phyloP scores from a whole-genome alignment of 106 monocot species.

The Allium sativum region DNA sequence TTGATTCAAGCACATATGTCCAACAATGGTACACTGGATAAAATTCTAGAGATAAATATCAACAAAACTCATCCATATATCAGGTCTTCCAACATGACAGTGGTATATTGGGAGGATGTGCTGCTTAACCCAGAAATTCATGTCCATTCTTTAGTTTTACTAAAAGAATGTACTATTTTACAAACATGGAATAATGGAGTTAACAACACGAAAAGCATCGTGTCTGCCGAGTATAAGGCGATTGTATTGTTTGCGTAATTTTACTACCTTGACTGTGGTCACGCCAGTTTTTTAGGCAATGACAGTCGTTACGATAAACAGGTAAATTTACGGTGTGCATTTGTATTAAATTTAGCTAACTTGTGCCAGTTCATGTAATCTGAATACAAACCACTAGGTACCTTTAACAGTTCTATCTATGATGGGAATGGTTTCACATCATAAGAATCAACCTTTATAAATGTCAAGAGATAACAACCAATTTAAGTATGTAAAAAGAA shows the following conservation, averaged over 20 bases:
- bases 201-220: conserved; percentile 63
- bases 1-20: conserved; percentile 34
- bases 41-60: conserved; percentile 59
- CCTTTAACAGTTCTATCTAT: too few species aligned
- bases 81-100: conserved; percentile 45
- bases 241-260: conserved; percentile 85
- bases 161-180: conserved; percentile 53
- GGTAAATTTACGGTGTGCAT: conserved; percentile 6
- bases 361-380: too few species aligned
- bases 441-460: too few species aligned
- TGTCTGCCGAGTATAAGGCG: conserved; percentile 54
- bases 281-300: conserved; percentile 48
- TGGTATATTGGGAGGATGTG: conserved; percentile 92
- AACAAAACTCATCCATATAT: conserved; percentile 38
- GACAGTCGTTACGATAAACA: conserved; percentile 62
- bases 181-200: conserved; percentile 91
- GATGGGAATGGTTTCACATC: too few species aligned
- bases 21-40: conserved; percentile 32
- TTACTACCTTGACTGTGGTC: conserved; percentile 95
- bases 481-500: too few species aligned
- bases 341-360: too few species aligned
- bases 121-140: conserved; percentile 35
- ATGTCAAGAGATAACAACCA: too few species aligned
- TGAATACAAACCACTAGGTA: too few species aligned
- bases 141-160: conserved; percentile 25